A percentile compares a stretch with the other conserved stretches of the same genome.
These are phyloP conservation scores for Russula sp. DNA, from an alignment of 768 basidiomycete genomes.

Conservation along the genomic window DNA sequence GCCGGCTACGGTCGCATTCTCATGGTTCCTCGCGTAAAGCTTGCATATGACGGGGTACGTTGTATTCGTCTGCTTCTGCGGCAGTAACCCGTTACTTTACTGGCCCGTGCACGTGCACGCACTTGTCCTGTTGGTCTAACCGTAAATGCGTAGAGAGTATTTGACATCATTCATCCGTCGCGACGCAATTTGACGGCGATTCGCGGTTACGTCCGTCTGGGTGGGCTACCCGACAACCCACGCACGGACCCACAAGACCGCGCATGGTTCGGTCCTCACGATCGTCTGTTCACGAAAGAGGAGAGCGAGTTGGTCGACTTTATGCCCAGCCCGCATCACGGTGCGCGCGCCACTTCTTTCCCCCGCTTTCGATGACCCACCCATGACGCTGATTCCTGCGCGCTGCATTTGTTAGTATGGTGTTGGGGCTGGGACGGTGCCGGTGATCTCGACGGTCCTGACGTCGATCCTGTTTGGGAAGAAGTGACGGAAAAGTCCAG, in stretches of 20 bases:
- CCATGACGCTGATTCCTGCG: neutral
- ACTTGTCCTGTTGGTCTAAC: neutral
- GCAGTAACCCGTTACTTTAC: neutral
- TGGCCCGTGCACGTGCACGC: neutral
- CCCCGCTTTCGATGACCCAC: too few relatives aligned
- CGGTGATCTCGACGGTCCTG: slow-evolving; percentile 94
- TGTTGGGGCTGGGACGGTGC: slow-evolving; percentile 99
- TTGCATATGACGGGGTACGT: slow-evolving; percentile 86
- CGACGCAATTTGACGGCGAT: slow-evolving; percentile 94
- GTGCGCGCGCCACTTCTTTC: slow-evolving; percentile 39
- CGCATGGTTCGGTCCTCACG: slow-evolving; percentile 97
- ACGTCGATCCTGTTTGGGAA: slow-evolving; percentile 98
- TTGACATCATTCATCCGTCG: slow-evolving; percentile 86
- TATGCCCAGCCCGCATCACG: slow-evolving; percentile 73
- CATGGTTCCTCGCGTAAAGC: slow-evolving; percentile 95
- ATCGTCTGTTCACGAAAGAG: slow-evolving; percentile 85
- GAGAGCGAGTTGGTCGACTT: slow-evolving; percentile 76
- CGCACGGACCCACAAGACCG: slow-evolving; percentile 95
- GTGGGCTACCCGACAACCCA: slow-evolving; percentile 94
- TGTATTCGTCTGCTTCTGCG: too few relatives aligned
- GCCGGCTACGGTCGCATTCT: slow-evolving; percentile 93
- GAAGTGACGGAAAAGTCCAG: slow-evolving; percentile 61
- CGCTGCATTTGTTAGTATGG: slow-evolving; percentile 58
- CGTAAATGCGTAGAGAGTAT: slow-evolving; percentile 60
- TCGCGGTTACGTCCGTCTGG: slow-evolving; percentile 86